Evolutionary conservation across 192 early-diverging fungal species (phyloP).

Genomic region (Rhizophagus sp.): DNA sequence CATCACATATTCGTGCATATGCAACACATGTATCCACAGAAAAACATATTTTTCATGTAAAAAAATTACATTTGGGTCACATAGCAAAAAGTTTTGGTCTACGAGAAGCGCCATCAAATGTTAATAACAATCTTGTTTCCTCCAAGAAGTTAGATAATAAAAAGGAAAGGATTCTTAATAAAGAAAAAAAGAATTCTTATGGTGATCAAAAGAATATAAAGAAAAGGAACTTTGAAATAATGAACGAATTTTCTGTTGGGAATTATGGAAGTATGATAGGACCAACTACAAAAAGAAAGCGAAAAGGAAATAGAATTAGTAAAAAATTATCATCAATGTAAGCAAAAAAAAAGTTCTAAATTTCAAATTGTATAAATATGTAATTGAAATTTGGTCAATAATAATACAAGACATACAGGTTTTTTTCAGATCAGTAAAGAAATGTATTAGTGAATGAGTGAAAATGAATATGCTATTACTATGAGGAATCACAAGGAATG

Average conservation of each 20-base stretch:
- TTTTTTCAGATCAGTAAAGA: neutral
- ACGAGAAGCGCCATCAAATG: conserved; percentile 83
- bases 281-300: conserved; percentile 40
- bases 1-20: conserved; percentile 90
- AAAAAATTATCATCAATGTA: neutral
- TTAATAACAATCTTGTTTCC: conserved; percentile 42
- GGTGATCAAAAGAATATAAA: conserved; percentile 28
- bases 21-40: conserved; percentile 86
- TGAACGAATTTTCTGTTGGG: conserved; percentile 45
- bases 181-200: neutral
- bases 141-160: conserved; percentile 29
- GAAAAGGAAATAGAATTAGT: neutral
- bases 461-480: too few relatives aligned
- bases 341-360: too few relatives aligned
- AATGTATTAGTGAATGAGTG: too few relatives aligned
- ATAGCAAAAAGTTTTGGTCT: conserved; percentile 96
- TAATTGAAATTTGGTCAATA: neutral
- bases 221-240: conserved; percentile 39
- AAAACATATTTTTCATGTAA: conserved; percentile 92
- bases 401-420: neutral
- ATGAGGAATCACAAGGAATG: too few relatives aligned
- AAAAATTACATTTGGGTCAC: conserved; percentile 94
- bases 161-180: conserved; percentile 39
- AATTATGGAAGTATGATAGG: conserved; percentile 41
- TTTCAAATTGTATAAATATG: neutral